Evolutionary conservation across 176 grass and related monocot genomes (phyloP), one percentile per base, ranked within the genome.

Genomic region (Eragrostis nindensis): DNA sequence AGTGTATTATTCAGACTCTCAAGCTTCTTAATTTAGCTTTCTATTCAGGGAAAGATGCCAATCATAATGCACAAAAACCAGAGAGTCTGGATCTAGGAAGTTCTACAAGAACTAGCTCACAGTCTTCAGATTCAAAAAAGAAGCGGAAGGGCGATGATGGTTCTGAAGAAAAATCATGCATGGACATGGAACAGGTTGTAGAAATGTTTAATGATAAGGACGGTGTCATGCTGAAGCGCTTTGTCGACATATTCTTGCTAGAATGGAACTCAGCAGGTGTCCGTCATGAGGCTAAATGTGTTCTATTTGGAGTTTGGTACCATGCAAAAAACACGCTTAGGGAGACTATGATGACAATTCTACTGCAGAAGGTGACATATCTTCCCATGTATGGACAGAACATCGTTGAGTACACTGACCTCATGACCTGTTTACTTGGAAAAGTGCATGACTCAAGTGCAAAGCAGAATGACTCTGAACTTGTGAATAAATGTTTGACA

Each of bases 21-120:
- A 98, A 95, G 75, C 90, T 98, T 86, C 81, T 98, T 83, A 98
- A 93, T 84, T 81, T 95, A 66, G 95, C 95, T 69, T 95, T 94
- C 60, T 91, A 98, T 86, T 91, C 92, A 65, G 95, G 92, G 66
- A 98, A 98, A 78, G 95, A 95, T 67, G 71, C 77, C 66, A 73
- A 83, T 72, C 90, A 88, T 82, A 74, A 39, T 22, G 78, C 76
- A 56, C 85, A 94, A 38, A 94, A 90, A 85, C 21, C 78, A 55
- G 94, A 91, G 49, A 61, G 73, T 78, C 77, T 53, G 70, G 88
- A 89, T 82, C 59, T 72, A 21, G 90, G 87, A 64, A 61, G 56
- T 87, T 80, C 83, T 75, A 70, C 77, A 77, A 84, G 95, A 77
- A 89, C 74, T 86, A 46, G 75, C 27, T 89, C 87, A 40, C 88